phyloP scores from a whole-genome alignment of 495 filamentous ascomycete species.

The Barbatosphaeria neglecta region DNA sequence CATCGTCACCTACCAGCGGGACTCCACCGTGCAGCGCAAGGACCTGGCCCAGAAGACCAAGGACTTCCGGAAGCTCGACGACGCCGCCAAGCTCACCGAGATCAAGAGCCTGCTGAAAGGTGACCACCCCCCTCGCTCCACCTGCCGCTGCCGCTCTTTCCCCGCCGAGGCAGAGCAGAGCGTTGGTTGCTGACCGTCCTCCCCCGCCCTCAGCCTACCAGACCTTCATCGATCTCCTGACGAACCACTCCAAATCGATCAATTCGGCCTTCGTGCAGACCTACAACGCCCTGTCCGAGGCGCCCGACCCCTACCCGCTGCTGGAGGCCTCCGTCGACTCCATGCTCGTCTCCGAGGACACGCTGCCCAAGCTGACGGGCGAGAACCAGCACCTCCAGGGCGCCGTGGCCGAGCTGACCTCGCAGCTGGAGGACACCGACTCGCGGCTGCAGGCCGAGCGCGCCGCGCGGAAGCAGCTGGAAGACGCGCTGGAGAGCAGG shows the following conservation, averaged over 20 bases:
- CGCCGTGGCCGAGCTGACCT: conserved; percentile 67
- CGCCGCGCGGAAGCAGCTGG: conserved; percentile 55
- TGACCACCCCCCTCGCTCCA: too few relatives aligned
- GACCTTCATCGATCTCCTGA: conserved; percentile 89
- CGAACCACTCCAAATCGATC: conserved; percentile 84
- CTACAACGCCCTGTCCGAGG: conserved; percentile 89
- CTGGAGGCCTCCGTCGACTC: conserved; percentile 94
- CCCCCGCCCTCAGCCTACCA: conserved; percentile 63
- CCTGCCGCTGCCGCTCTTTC: too few relatives aligned
- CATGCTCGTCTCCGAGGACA: conserved; percentile 80
- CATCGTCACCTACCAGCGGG: conserved; percentile 81
- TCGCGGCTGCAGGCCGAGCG: conserved; percentile 62
- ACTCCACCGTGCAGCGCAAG: conserved; percentile 86
- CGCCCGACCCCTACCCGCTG: conserved; percentile 90
- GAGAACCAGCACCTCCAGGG: conserved; percentile 81
- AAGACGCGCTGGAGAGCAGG: conserved; percentile 61
- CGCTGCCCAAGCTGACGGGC: conserved; percentile 68
- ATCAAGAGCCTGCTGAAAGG: conserved; percentile 84
- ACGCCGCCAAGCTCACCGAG: conserved; percentile 75
- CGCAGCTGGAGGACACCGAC: conserved; percentile 84
- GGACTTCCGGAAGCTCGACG: conserved; percentile 91
- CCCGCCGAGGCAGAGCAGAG: too few relatives aligned
- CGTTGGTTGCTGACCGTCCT: background rate
- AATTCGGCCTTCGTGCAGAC: conserved; percentile 84
- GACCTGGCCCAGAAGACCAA: conserved; percentile 98